A percentile compares a stretch with the other conserved stretches of the same genome.
Evolutionary conservation across 306 rosid species (phyloP).

Genomic region (Lupinus albus): DNA sequence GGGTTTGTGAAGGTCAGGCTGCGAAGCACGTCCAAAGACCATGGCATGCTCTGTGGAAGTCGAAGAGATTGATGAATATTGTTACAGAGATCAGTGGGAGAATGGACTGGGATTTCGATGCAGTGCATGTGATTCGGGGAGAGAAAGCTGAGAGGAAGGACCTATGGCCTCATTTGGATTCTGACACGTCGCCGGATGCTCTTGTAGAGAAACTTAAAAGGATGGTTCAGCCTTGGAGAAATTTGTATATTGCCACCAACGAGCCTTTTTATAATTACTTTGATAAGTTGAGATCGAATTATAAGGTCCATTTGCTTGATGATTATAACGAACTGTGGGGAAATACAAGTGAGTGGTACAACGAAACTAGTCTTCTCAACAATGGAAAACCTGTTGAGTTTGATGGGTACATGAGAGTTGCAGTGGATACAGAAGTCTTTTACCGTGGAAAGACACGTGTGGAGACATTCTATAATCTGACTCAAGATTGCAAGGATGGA

Average conservation of each 20-base stretch:
- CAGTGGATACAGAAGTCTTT: slow-evolving; percentile 93
- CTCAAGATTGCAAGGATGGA: slow-evolving; percentile 95
- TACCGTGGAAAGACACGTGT: slow-evolving; percentile 85
- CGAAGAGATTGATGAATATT: slow-evolving; percentile 94
- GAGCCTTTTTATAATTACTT: slow-evolving; percentile 92
- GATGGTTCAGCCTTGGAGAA: slow-evolving; percentile 84
- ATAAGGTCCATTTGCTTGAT: slow-evolving; percentile 90
- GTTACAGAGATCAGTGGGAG: slow-evolving; percentile 82
- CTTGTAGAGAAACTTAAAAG: slow-evolving; percentile 75
- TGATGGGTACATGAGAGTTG: slow-evolving; percentile 99
- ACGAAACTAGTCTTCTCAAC: slow-evolving; percentile 70
- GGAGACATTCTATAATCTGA: slow-evolving; percentile 89
- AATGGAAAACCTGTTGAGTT: slow-evolving; percentile 83
- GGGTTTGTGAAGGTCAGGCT: slow-evolving; percentile 95
- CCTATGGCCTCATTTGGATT: slow-evolving; percentile 92
- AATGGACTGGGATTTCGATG: slow-evolving; percentile 98
- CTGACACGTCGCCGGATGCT: slow-evolving; percentile 77
- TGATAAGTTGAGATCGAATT: slow-evolving; percentile 85
- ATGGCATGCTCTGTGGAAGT: slow-evolving; percentile 97
- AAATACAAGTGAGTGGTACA: slow-evolving; percentile 87
- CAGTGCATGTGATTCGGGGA: slow-evolving; percentile 89
- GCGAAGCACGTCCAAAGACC: slow-evolving; percentile 84
- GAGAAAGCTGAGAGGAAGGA: slow-evolving; percentile 86
- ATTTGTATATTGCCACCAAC: slow-evolving; percentile 86
- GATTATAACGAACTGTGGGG: slow-evolving; percentile 92